Evolutionary conservation across 2,329 filamentous ascomycete genomes (phyloP), one percentile per base, ranked within the genome.

Genomic region (Cytospora chrysosperma): DNA sequence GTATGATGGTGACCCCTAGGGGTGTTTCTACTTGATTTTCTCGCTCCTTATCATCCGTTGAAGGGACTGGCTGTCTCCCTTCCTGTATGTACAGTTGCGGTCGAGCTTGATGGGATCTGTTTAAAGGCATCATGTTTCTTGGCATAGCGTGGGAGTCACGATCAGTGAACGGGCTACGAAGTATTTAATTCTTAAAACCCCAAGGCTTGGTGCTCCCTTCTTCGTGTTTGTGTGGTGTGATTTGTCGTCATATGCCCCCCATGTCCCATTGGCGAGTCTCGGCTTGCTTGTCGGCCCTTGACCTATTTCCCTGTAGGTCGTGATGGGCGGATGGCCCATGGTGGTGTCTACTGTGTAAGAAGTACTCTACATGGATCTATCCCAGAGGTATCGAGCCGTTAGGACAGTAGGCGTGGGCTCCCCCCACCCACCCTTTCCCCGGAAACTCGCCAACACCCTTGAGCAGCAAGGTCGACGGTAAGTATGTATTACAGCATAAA

Each of bases 1-100:
- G 63, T 65, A 50, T 65, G 52, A 69, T 66, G 62, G 27, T 17
- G 28, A 2, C 9, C n/a, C n/a, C 2, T 40, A 40, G 5, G 17
- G 9, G 37, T 4, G 6, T 40, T 40, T 5, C 5, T 15, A 4
- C n/a, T 19, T 40, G 7, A 4, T n/a, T 6, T n/a, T 40, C 17
- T n/a, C 17, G 37, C 17, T 19, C 37, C 17, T 40, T 40, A 17
- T 40, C 17, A 6, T 5, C n/a, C 32, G 37, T 40, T 17, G 37
- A 9, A 7, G 2, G 15, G 37, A n/a, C n/a, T n/a, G 37, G n/a
- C 37, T 40, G 5, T 17, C 37, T 24, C 43, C n/a, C n/a, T n/a
- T n/a, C n/a, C n/a, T n/a, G n/a, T n/a, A 19, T 47, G 13, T 24
- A 12, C 43, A 47, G 43, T 24, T 13, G 43, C 4, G 43, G 43